Base-by-base conservation (phyloP, 169 alveolate species). In the Sarcocystis neurona region DNA sequence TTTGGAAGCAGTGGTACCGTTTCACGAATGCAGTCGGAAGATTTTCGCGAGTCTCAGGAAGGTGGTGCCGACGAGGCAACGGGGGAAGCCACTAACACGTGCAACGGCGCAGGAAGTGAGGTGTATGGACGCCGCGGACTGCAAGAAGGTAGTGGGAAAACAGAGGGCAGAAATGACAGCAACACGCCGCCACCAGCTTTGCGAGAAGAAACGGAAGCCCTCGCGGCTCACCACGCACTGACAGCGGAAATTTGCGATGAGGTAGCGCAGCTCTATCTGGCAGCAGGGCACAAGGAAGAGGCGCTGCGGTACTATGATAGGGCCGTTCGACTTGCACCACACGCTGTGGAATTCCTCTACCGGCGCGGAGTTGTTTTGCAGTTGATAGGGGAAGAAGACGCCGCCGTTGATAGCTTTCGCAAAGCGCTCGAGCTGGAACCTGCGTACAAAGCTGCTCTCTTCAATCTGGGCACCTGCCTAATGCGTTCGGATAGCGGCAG, bases 351-450 rank as follows among this genome's bases (percentile, higher is more conserved):
- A 0, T 88, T 77, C 60, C 2, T 77, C 37, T 88, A 88, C 88
- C 47, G 84, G 8, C 66, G 84, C 37, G 91, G 91, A 32, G 91
- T 88, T 34, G 91, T 88, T n/a, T 63, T 88, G n/a, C 91, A 88
- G 88, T 88, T 77, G 79, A 74, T 88, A 44, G 91, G 91, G 0
- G 86, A 78, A 47, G 79, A 85, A 27, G 84, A 88, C n/a, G 72
- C 74, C 58, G 91, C 91, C 41, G 63, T 88, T 56, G n/a, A 72
- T 15, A 70, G 86, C 75, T 88, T 88, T 46, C 84, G 91, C 34
- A 70, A 50, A 46, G 80, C 84, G 30, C 88, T 88, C 34, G 78
- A 78, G 37, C 53, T 58, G 32, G 88, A 88, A 34, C 84, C 91
- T 15, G 46, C 68, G 0, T 88, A 88, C 82, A 88, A 88, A 44